Base-by-base conservation (phyloP, 1,284 basidiomycete species). In the Agroathelia rolfsii region DNA sequence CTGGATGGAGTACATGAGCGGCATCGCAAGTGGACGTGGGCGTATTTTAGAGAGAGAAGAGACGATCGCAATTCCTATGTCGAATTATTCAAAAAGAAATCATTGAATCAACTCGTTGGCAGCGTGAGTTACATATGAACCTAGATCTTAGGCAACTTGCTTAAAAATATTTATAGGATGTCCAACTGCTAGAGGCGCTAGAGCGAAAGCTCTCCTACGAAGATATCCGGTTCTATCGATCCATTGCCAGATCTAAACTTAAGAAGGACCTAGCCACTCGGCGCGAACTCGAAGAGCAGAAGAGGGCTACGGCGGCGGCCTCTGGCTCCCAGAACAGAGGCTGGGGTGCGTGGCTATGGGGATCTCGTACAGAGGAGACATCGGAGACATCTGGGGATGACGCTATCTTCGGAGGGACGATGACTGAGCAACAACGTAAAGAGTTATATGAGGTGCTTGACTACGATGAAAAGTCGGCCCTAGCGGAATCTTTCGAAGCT, bases 211-310 rank as follows among this genome's bases (percentile, higher is more conserved):
- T 98, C 8, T 72, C 77, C 1, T 98, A 97, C 50, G 89, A 96
- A 52, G 95, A 98, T 48, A 85, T 99, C 34, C 82, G 95, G 8
- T 97, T 97, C 59, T 99, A 97, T 62, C 78, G 95, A 15, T 97
- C 93, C 3, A 89, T 99, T 39, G 90, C 92, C 1, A 78, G 90
- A 6, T 90, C 87, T 5, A 80, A 82, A 44, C 64, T 96, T 11
- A 80, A 82, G 44, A 92, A 95, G 51, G 90, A 98, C 47, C 66
- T 76, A 20, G 82, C 74, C 2, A 61, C 79, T 16, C 70, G 74
- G 28, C 73, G 74, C 48, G 70, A 66, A 38, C 55, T 85, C 6
- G 81, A 88, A 48, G 72, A 76, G 32, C 81, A 87, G 49, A 72
- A 70, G 48, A n/a, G n/a, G n/a, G n/a, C n/a, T n/a, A n/a, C n/a